phyloP scores from a whole-genome alignment of 2,329 filamentous ascomycete species.

The Trichophaea hybrida region DNA sequence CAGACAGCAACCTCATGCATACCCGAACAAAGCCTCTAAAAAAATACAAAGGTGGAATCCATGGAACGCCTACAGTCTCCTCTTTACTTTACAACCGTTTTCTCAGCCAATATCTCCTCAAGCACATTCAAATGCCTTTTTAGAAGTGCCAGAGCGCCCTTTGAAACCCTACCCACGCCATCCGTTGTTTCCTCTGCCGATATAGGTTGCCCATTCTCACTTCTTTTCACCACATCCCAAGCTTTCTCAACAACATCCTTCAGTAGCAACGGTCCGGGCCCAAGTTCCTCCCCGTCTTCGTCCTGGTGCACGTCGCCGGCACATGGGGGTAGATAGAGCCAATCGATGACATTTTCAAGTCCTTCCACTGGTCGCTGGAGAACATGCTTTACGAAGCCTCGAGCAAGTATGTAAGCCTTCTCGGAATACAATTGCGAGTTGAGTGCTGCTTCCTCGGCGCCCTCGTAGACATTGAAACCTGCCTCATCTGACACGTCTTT shows the following conservation, averaged over 20 bases:
- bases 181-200: slow-evolving; percentile 17
- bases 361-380: slow-evolving; percentile 34
- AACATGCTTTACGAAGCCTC: slow-evolving; percentile 39
- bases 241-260: slow-evolving; percentile 34
- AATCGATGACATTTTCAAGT: slow-evolving; percentile 39
- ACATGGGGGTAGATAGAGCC: slow-evolving; percentile 35
- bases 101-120: slow-evolving; percentile 26
- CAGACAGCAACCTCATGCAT: not conserved
- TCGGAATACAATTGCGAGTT: slow-evolving; percentile 41
- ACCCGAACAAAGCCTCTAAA: not conserved
- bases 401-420: slow-evolving; percentile 40
- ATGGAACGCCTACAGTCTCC: not conserved
- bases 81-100: not conserved
- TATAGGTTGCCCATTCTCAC: slow-evolving; percentile 26
- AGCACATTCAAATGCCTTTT: slow-evolving; percentile 32
- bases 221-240: slow-evolving; percentile 33
- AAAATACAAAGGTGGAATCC: not conserved
- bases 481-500: slow-evolving; percentile 38
- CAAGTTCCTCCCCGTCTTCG: slow-evolving; percentile 9
- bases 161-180: slow-evolving; percentile 36
- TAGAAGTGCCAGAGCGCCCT: slow-evolving; percentile 36
- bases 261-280: slow-evolving; percentile 32
- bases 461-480: slow-evolving; percentile 42
- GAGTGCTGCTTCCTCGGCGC: slow-evolving; percentile 35
- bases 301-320: slow-evolving; percentile 15